These are phyloP conservation scores for Canavalia gladiata DNA, from an alignment of 306 rosid genomes.

Conservation along the genomic window DNA sequence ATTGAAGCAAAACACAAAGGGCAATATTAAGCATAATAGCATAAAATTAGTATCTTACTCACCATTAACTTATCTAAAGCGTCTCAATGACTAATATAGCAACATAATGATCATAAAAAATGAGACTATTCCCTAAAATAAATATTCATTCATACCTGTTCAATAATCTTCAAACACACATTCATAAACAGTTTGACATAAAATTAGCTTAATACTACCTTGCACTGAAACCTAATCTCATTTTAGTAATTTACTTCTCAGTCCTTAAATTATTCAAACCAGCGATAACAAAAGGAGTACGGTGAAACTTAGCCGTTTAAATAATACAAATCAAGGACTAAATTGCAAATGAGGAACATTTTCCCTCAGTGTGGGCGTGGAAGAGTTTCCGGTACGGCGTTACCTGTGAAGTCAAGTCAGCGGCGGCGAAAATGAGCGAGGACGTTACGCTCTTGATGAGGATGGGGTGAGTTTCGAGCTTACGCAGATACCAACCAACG, in stretches of 20 bases:
- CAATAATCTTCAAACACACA: too few species aligned
- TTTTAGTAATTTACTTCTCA: background rate
- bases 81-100: too few species aligned
- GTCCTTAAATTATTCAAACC: background rate
- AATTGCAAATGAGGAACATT: background rate
- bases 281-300: background rate
- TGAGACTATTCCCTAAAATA: background rate
- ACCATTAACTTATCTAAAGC: too few species aligned
- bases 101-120: too few species aligned
- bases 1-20: background rate
- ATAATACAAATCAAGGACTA: background rate
- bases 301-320: background rate
- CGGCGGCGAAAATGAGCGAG: slow-evolving; percentile 66
- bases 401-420: slow-evolving; percentile 81
- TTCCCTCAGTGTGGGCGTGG: background rate
- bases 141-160: background rate
- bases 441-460: slow-evolving; percentile 67
- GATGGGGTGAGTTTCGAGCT: slow-evolving; percentile 62
- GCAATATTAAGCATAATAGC: background rate
- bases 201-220: background rate
- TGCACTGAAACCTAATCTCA: background rate
- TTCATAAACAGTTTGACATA: background rate
- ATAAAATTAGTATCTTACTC: background rate
- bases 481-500: slow-evolving; percentile 70
- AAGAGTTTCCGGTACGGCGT: background rate